phyloP scores from a whole-genome alignment of 768 basidiomycete genomes.

The Clavulina sp. region DNA sequence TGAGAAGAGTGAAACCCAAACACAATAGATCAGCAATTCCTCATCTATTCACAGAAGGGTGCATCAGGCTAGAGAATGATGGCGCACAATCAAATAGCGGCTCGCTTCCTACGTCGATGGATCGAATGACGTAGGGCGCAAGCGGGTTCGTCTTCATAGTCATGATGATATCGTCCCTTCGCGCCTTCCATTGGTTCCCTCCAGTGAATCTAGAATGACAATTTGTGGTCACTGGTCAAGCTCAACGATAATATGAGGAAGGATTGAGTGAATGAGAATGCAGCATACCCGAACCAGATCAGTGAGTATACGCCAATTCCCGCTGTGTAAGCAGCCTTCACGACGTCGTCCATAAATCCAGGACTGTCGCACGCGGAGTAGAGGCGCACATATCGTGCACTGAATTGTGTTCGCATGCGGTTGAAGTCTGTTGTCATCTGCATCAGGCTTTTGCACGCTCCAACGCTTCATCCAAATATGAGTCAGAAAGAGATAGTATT shows the following conservation, averaged over 20 bases:
- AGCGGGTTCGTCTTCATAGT: conserved; percentile 6
- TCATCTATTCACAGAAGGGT: too few relatives aligned
- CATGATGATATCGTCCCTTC: conserved; percentile 1
- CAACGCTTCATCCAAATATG: background rate
- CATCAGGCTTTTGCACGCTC: background rate
- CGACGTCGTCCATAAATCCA: conserved; percentile 1
- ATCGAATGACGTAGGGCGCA: conserved; percentile 9
- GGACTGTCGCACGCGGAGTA: conserved; percentile 6
- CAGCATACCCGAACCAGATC: conserved; percentile 7
- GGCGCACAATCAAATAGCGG: conserved; percentile 7
- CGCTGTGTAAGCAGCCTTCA: conserved; percentile 4
- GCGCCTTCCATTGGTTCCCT: conserved; percentile 1
- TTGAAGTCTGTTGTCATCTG: conserved; percentile 3
- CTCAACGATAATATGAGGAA: too few relatives aligned
- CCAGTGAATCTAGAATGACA: conserved; percentile 3
- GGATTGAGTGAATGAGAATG: background rate
- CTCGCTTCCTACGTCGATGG: conserved; percentile 6
- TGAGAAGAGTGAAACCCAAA: too few relatives aligned
- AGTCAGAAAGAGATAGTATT: background rate
- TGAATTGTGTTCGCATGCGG: conserved; percentile 2
- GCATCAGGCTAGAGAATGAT: too few relatives aligned
- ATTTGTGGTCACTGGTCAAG: too few relatives aligned
- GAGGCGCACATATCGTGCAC: conserved; percentile 9
- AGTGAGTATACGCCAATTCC: conserved; percentile 3
- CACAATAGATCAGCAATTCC: too few relatives aligned